Percentiles rank a stretch among this genome's conserved stretches.
Conservation (phyloP, 148 eudicot genomes). For the Diospyros lotus region DNA sequence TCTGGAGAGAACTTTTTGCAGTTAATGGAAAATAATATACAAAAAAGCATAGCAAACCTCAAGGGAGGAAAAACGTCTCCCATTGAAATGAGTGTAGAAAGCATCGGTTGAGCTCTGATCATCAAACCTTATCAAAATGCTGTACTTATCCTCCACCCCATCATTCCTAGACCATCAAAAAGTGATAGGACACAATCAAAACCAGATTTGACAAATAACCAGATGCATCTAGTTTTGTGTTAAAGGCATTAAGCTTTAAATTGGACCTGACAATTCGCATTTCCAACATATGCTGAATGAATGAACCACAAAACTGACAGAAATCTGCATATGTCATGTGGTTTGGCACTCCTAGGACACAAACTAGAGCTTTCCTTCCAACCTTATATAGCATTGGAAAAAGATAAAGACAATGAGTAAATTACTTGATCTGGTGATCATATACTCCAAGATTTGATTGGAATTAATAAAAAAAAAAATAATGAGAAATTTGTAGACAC, state of each 20-base stretch:
- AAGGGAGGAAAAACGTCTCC: constrained; percentile 70
- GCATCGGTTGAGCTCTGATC: constrained; percentile 67
- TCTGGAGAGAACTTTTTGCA: background rate
- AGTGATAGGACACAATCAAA: constrained; percentile 14
- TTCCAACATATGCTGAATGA: constrained; percentile 82
- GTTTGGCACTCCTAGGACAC: constrained; percentile 92
- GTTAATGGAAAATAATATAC: background rate
- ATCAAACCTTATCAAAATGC: constrained; percentile 74
- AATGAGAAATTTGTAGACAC: too few relatives aligned
- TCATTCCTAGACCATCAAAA: constrained; percentile 49
- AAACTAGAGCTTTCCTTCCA: constrained; percentile 73
- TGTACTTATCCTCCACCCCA: constrained; percentile 78
- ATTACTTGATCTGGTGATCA: background rate
- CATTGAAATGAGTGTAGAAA: constrained; percentile 80
- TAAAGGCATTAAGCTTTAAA: constrained; percentile 3
- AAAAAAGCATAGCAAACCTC: constrained; percentile 54
- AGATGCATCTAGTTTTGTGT: background rate
- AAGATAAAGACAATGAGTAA: background rate
- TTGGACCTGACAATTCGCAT: constrained; percentile 91
- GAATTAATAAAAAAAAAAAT: too few relatives aligned
- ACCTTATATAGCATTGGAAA: constrained; percentile 36
- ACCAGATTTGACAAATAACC: background rate
- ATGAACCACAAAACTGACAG: constrained; percentile 91
- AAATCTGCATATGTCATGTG: constrained; percentile 99
- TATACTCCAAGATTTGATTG: background rate